Percentiles rank a stretch among this genome's conserved stretches.
Conservation (phyloP, 257 asterid species). For the Scutellaria baicalensis region DNA sequence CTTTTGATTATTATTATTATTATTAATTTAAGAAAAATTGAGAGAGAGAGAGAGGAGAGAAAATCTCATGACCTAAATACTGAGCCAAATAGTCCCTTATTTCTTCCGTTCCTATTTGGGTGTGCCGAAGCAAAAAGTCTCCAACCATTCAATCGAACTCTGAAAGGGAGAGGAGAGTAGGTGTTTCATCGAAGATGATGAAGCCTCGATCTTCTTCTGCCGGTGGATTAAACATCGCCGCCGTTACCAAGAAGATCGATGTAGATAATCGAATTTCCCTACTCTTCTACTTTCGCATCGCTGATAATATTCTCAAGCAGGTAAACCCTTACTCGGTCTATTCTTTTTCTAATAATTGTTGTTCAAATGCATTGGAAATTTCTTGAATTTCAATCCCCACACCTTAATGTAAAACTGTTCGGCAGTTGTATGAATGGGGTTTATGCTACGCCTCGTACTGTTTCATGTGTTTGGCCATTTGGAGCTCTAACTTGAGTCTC, state of each 20-base stretch:
- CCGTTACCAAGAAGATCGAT: constrained; percentile 57
- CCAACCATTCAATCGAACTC: neutral
- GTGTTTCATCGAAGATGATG: constrained; percentile 20
- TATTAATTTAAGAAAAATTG: too few species aligned
- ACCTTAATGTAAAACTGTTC: neutral
- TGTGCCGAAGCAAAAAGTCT: neutral
- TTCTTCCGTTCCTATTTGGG: neutral
- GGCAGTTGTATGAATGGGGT: neutral
- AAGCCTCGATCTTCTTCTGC: constrained; percentile 41
- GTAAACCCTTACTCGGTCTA: constrained; percentile 18
- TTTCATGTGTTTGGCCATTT: neutral
- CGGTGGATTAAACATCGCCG: constrained; percentile 53
- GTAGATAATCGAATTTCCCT: constrained; percentile 69
- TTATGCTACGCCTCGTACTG: neutral
- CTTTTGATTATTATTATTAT: too few species aligned
- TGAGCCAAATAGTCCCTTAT: too few species aligned
- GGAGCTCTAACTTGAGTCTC: constrained; percentile 4
- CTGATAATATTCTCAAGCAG: constrained; percentile 80
- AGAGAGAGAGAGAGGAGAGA: too few species aligned
- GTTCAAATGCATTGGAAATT: neutral
- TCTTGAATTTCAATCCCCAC: neutral
- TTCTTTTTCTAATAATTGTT: neutral
- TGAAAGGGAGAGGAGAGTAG: neutral
- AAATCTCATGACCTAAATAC: too few species aligned
- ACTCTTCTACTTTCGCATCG: constrained; percentile 57